A percentile compares a stretch with the other conserved stretches of the same genome.
Conservation (phyloP, 2,329 filamentous ascomycete genomes). For the Alternaria metachromatica region DNA sequence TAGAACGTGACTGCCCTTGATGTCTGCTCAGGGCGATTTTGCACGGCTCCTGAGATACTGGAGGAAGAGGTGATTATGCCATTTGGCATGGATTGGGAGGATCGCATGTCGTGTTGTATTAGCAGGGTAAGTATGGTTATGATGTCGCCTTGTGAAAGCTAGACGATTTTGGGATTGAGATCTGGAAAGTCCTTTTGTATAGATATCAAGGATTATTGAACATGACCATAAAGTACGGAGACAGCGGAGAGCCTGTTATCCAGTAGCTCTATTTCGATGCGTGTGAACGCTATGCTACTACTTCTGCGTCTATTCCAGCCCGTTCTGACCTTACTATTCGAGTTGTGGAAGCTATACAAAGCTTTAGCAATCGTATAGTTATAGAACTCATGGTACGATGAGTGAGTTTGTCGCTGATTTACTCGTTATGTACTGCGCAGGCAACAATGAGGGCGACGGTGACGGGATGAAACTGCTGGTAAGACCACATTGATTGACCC, state of each 20-base stretch:
- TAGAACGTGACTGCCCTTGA: no score
- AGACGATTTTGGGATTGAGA: background rate
- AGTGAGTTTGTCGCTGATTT: background rate
- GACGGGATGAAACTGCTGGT: background rate
- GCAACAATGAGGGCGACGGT: background rate
- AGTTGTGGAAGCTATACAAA: background rate
- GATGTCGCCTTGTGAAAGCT: background rate
- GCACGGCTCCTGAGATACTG: background rate
- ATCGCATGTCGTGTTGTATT: background rate
- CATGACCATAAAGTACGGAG: background rate
- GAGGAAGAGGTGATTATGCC: background rate
- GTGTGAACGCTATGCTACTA: background rate
- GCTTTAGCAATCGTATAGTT: background rate
- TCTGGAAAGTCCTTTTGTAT: background rate
- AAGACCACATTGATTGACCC: background rate
- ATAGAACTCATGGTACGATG: background rate
- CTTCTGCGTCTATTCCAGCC: background rate
- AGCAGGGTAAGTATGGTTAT: rapidly evolving
- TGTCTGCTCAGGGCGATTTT: rapidly evolving
- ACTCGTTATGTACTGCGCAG: background rate
- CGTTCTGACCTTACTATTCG: background rate
- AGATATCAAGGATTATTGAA: background rate
- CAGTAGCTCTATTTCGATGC: background rate
- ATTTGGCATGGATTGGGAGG: no score
- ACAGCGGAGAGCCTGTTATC: background rate